Base-by-base conservation (phyloP, 768 basidiomycete genomes). In the Rhodotorula paludigena region DNA sequence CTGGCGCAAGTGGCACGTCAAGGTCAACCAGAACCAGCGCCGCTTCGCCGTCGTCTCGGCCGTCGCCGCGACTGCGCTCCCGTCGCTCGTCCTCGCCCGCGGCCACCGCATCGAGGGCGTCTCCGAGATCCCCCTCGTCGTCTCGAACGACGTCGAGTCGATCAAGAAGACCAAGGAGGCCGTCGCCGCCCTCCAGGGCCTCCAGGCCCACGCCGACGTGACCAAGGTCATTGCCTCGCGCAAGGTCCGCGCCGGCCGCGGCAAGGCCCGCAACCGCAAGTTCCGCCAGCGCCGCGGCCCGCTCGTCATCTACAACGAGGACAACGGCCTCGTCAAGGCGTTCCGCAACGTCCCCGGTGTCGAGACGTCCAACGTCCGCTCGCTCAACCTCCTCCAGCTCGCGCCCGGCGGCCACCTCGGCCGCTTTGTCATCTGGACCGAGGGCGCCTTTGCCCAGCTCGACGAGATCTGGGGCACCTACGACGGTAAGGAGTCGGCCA, bases 1-100 rank as follows among this genome's bases (percentile, higher is more conserved):
- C 78, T 98, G 93, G 94, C 89, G 94, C 82, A 93, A 87, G 80
- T 99, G 96, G 96, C 96, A 99, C 82, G 89, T 98, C 83, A 99
- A 97, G 84, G 90, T 97, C 69, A 93, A 93, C 87, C 90, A 92
- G 84, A 94, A 93, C 85, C 93, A 98, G 82, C 90, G 90, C 80
- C 89, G 96, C 73, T 99, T 92, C 80, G 96, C 96, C 63, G 86
- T 90, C 71, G 94, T 98, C 74, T 97, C 96, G 70, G 96, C 96
- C 56, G 86, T 99, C 65, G 96, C 96, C 58, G 96, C 96, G 6
- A 94, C 96, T 58, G 96, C 94, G 52, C 86, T 99, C 69, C 94
- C 92, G 74, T 93, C 94, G 48, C 89, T 99, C 78, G 93, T 99
- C 77, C 90, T 98, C 76, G 96, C 96, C 59, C 93, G 96, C 75